Percentiles rank a stretch among this genome's conserved stretches.
phyloP scores from a whole-genome alignment of 371 early-diverging fungal species.

The Conidiobolus incongruus region DNA sequence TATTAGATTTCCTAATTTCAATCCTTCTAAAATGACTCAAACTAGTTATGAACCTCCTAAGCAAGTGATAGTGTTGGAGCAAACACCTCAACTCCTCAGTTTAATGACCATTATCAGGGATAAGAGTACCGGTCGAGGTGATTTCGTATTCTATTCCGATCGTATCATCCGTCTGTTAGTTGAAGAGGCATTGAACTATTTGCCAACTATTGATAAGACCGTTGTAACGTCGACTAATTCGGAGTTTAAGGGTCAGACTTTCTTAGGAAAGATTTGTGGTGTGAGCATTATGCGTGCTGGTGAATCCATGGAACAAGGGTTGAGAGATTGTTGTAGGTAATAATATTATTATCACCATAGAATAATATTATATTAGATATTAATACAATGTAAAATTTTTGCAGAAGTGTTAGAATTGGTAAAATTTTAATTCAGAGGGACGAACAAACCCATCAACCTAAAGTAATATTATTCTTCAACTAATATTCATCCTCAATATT shows the following conservation, averaged over 20 bases:
- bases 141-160: conserved; percentile 87
- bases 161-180: conserved; percentile 76
- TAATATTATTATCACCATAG: too few relatives aligned
- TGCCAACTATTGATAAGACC: conserved; percentile 58
- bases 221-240: conserved; percentile 59
- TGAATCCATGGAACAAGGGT: conserved; percentile 81
- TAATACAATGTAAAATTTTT: conserved; percentile 2
- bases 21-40: too few relatives aligned
- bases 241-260: conserved; percentile 47
- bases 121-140: conserved; percentile 51
- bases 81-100: conserved; percentile 57
- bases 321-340: conserved; percentile 66
- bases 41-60: conserved; percentile 20
- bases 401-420: conserved; percentile 71
- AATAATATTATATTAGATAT: too few relatives aligned
- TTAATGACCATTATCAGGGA: conserved; percentile 71
- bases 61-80: conserved; percentile 41
- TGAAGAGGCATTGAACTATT: conserved; percentile 78
- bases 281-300: conserved; percentile 91
- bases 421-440: conserved; percentile 88
- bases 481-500: not conserved
- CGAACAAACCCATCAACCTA: conserved; percentile 76
- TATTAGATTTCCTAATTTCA: too few relatives aligned
- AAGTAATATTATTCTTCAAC: conserved; percentile 14
- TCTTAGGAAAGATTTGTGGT: conserved; percentile 80